Conservation (phyloP, 768 basidiomycete genomes). For the Chiua virens region DNA sequence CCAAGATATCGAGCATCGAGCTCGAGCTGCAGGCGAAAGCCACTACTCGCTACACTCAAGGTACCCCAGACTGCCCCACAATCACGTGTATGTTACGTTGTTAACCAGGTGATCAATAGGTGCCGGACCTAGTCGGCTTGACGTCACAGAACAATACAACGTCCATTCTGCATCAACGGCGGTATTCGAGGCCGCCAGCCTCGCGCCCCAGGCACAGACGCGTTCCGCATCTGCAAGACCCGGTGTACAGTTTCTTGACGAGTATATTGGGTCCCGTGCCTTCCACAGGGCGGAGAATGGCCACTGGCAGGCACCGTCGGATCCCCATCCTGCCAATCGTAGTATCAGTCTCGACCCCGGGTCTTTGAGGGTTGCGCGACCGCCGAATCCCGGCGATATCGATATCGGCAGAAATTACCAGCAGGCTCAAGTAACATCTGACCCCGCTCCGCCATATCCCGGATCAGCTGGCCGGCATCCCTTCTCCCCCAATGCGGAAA, state of each 20-base stretch:
- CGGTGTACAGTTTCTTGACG: slow-evolving; percentile 12
- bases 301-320: not conserved
- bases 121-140: slow-evolving; percentile 70
- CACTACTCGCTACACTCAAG: slow-evolving; percentile 81
- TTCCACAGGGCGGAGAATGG: not conserved
- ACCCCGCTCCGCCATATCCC: slow-evolving; percentile 36
- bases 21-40: slow-evolving; percentile 74
- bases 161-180: slow-evolving; percentile 70
- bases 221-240: slow-evolving; percentile 17
- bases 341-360: slow-evolving; percentile 13
- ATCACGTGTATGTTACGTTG: not conserved
- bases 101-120: slow-evolving; percentile 28
- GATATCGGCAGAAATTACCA: not conserved
- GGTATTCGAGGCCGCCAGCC: slow-evolving; percentile 72
- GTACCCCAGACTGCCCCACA: slow-evolving; percentile 36
- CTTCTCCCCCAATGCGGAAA: not conserved
- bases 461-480: slow-evolving; percentile 4
- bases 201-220: slow-evolving; percentile 28
- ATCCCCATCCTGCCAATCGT: not conserved
- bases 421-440: not conserved
- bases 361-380: slow-evolving; percentile 6
- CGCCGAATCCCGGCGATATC: slow-evolving; percentile 7
- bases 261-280: not conserved
- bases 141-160: slow-evolving; percentile 75
- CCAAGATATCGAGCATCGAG: slow-evolving; percentile 82